Conservation (phyloP, 2,329 filamentous ascomycete species). For the Aspergillus chevalieri region DNA sequence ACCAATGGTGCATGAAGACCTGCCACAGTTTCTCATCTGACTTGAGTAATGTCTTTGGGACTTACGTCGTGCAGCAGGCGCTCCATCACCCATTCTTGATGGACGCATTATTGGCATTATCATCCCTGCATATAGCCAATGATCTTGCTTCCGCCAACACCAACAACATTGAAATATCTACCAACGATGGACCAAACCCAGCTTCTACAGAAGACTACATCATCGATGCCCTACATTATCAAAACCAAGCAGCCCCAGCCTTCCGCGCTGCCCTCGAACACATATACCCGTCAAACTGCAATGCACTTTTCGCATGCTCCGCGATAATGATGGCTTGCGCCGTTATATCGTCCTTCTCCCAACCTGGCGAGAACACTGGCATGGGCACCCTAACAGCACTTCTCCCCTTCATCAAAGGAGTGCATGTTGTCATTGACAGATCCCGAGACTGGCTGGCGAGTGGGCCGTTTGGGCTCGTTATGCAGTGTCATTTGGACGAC, state of each 20-base stretch:
- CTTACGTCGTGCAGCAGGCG: slow-evolving; percentile 27
- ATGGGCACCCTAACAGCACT: background rate
- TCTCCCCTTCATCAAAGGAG: slow-evolving; percentile 1
- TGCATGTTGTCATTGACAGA: slow-evolving; percentile 2
- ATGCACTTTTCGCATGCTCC: slow-evolving; percentile 3
- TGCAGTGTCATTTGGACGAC: background rate
- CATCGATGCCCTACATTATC: slow-evolving; percentile 29
- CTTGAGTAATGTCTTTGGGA: slow-evolving; percentile 26
- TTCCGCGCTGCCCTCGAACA: slow-evolving; percentile 25
- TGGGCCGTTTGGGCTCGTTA: slow-evolving; percentile 1
- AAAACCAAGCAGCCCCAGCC: slow-evolving; percentile 25
- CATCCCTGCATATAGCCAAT: slow-evolving; percentile 29
- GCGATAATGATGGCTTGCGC: slow-evolving; percentile 4
- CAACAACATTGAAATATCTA: too few species aligned
- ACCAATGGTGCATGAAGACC: slow-evolving; percentile 39
- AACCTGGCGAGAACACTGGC: background rate
- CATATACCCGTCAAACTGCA: slow-evolving; percentile 10
- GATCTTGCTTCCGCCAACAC: background rate
- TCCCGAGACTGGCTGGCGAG: slow-evolving; percentile 1
- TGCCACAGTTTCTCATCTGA: slow-evolving; percentile 35
- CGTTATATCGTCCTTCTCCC: background rate
- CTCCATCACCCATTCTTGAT: slow-evolving; percentile 38
- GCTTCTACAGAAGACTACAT: slow-evolving; percentile 14
- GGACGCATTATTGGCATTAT: slow-evolving; percentile 32
- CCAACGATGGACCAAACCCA: slow-evolving; percentile 6